Evolutionary conservation across 2,329 filamentous ascomycete species (phyloP).

Genomic region (Bipolaris victoriae): DNA sequence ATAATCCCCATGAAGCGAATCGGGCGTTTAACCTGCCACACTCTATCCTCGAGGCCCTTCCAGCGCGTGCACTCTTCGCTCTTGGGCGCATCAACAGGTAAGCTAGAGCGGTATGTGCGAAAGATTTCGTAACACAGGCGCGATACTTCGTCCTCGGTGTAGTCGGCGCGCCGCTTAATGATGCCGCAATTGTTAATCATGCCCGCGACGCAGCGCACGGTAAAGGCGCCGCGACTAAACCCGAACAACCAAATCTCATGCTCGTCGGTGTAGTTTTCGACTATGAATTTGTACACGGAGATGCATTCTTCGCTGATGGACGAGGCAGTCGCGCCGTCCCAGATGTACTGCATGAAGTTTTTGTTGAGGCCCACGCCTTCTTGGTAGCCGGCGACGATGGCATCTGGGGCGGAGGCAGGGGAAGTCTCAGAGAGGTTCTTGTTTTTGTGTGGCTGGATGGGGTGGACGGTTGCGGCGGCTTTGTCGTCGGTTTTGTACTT

Average conservation of each 20-base stretch:
- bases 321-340: constrained; percentile 46
- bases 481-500: constrained; percentile 16
- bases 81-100: constrained; percentile 37
- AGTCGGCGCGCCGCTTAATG: constrained; percentile 24
- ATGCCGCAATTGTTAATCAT: constrained; percentile 55
- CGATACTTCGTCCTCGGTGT: constrained; percentile 25
- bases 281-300: constrained; percentile 46
- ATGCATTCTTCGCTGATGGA: constrained; percentile 46
- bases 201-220: constrained; percentile 51
- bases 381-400: constrained; percentile 45
- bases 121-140: constrained; percentile 42
- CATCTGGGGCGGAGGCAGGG: constrained; percentile 2
- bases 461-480: constrained; percentile 30
- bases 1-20: constrained; percentile 44
- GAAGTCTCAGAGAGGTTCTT: neutral
- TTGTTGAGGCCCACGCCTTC: constrained; percentile 46
- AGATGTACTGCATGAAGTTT: constrained; percentile 46
- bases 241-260: constrained; percentile 56
- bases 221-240: constrained; percentile 56
- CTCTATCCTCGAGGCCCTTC: constrained; percentile 21
- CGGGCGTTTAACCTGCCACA: constrained; percentile 42
- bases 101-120: constrained; percentile 38
- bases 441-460: constrained; percentile 24
- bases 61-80: constrained; percentile 29
- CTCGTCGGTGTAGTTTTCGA: constrained; percentile 39